Evolutionary conservation across 305 asterid species (phyloP).

Genomic region (Rubia balearica): DNA sequence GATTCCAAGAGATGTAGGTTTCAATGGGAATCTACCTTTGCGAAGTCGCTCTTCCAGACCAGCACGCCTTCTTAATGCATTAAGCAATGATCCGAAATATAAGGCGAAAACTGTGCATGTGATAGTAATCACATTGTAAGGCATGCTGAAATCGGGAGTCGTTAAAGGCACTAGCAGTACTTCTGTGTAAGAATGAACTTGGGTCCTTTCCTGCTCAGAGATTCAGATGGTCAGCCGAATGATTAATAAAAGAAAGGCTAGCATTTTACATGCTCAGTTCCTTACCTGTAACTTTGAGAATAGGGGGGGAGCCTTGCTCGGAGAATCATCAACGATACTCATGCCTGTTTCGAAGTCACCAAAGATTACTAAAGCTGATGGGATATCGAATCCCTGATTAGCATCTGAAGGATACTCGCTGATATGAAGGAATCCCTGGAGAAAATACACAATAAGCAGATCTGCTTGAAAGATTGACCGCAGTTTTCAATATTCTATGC

Average conservation of each 20-base stretch:
- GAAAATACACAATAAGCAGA: constrained; percentile 9
- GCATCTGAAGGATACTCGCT: constrained; percentile 99
- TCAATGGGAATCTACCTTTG: constrained; percentile 42
- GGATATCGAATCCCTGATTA: constrained; percentile 96
- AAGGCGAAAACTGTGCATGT: constrained; percentile 93
- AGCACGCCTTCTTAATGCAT: constrained; percentile 72
- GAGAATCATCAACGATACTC: constrained; percentile 34
- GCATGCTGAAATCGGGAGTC: constrained; percentile 99
- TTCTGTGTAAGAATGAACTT: constrained; percentile 73
- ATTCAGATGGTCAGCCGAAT: constrained; percentile 17
- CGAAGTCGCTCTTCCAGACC: constrained; percentile 80
- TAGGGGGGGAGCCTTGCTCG: constrained; percentile 51
- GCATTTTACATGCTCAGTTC: constrained; percentile 4
- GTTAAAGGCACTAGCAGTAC: constrained; percentile 94
- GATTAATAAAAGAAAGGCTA: constrained; percentile 3
- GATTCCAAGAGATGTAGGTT: background rate
- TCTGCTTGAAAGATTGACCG: background rate
- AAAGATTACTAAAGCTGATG: constrained; percentile 76
- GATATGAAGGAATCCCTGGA: constrained; percentile 91
- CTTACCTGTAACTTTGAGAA: constrained; percentile 69
- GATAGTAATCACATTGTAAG: constrained; percentile 94
- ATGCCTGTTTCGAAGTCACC: constrained; percentile 47
- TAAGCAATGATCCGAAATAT: constrained; percentile 89
- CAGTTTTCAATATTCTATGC: background rate
- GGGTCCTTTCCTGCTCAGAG: constrained; percentile 44